Evolutionary conservation across 2,329 filamentous ascomycete species (phyloP), one percentile per base, ranked within the genome.

Genomic region (Coniochaeta hoffmannii): DNA sequence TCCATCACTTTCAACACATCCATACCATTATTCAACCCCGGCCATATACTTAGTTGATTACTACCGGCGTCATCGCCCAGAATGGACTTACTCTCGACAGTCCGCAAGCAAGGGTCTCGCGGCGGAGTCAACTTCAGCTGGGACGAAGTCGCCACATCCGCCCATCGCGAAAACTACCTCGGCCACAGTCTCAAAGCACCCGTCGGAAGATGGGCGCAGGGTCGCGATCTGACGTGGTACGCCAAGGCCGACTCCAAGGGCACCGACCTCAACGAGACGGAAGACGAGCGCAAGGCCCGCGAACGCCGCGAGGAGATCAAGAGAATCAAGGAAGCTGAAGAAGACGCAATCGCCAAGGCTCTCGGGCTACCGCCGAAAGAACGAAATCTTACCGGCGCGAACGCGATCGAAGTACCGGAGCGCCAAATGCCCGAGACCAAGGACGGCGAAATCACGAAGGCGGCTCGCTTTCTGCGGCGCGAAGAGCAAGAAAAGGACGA

Each of bases 101-200:
- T 99, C 59, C 90, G 92, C 66, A 97, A 99, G 74, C 75, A 79
- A 17, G 93, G 96, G 70, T 94, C 90, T 64, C 87, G 94, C 62
- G 94, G 94, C 66, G 94, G 94, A 68, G 88, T 88, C 71, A 91
- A 97, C 71, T 99, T 99, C 76, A 92, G 87, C 73, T 97, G 94
- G 94, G 89, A 93, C 61, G 91, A 97, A 63, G 93, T 99, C 67
- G 87, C 93, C 69, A 85, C 79, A 61, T 95, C 91, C 52, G 76
- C 81, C 22, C 92, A 96, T 66, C 91, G 94, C 70, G 92, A 99
- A 71, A 96, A 86, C 65, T 87, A 85, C 70, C 87, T 97, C 8
- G 92, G 92, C 53, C 92, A 97, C 74, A 94, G 89, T 57, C 74
- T 97, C 57, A 96, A 93, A 78, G 92, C 92, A 0, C 90, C 92